Conservation (phyloP, 1,284 basidiomycete species). For the Vanrija sp. region DNA sequence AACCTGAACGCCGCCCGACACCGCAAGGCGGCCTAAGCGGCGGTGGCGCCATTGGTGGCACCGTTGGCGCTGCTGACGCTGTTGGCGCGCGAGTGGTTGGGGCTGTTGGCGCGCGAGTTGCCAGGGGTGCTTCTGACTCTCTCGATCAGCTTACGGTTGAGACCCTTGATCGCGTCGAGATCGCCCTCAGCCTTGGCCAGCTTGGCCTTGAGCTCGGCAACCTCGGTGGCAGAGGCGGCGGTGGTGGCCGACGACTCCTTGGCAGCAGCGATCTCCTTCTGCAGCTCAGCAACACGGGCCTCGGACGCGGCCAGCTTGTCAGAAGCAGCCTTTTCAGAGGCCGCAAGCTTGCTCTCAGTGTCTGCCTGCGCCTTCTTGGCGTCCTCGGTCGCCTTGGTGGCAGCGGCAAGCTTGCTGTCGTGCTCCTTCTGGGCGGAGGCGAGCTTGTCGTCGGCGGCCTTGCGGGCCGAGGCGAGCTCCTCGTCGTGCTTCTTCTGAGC, state of each 20-base stretch:
- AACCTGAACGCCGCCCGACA: too few relatives aligned
- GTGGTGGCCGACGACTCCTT: slow-evolving; percentile 9
- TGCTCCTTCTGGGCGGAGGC: background rate
- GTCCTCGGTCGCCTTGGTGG: slow-evolving; percentile 11
- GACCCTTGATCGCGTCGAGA: too few relatives aligned
- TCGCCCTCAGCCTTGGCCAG: slow-evolving; percentile 12
- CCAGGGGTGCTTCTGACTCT: too few relatives aligned
- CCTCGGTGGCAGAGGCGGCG: slow-evolving; percentile 22
- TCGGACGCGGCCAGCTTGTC: slow-evolving; percentile 1
- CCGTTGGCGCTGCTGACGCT: too few relatives aligned
- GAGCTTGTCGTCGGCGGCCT: slow-evolving; percentile 6
- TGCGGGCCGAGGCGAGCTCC: slow-evolving; percentile 8
- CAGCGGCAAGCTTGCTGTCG: background rate
- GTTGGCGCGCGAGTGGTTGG: too few relatives aligned
- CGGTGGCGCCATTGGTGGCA: too few relatives aligned
- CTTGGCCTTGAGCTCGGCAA: slow-evolving; percentile 19
- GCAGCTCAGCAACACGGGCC: slow-evolving; percentile 4
- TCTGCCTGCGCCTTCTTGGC: slow-evolving; percentile 20
- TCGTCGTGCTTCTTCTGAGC: slow-evolving; percentile 20
- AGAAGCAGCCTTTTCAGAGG: background rate
- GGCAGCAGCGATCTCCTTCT: slow-evolving; percentile 6
- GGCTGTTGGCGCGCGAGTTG: too few relatives aligned
- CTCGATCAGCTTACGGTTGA: too few relatives aligned
- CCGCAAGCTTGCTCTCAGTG: slow-evolving; percentile 7
- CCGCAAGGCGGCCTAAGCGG: too few relatives aligned